Base-by-base conservation (phyloP, 768 basidiomycete species). In the Aureoboletus auriporus region DNA sequence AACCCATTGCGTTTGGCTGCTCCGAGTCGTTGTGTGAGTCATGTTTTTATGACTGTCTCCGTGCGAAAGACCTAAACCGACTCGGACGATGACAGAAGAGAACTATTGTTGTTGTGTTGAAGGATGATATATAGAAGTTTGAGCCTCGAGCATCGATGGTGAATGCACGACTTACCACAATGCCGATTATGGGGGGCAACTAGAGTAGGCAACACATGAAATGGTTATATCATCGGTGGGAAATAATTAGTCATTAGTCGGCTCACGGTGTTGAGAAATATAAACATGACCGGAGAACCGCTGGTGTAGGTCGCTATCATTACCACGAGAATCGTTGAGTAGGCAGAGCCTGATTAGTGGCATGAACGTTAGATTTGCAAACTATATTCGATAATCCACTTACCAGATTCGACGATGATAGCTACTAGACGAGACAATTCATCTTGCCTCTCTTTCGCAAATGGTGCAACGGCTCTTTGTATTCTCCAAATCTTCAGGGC, bases 71-170 rank as follows among this genome's bases (percentile, higher is more conserved):
- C 58, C 59, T 5, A 57, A 31, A 23, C 55, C 59, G 16, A 62
- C 55, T 26, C 60, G 63, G 28, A 62, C 54, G 40, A 64, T 62
- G 8, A 64, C 58, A 30, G 52, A 57, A 37, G 63, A 62, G 42
- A 62, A 64, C 45, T 46, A 39, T 23, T 4, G 20, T 23, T 23
- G 20, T 23, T 23, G 4, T 23, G 20, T 23, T 23, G 13, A 34
- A 16, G 33, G 23, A 35, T 14, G 20, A 4, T 11, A 20, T 17
- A 20, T 16, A 20, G 23, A 33, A 26, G 9, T 6, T 12, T 45
- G 36, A 45, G 36, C 16, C 1, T 6, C 8, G 16, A 6, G 1
- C 12, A 12, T 37, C 6, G 44, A 45, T 0, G 12, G 37, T 8
- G 3, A 20, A 16, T 3, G 13, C 20, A 9, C 13, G 30, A 47